Evolutionary conservation across 73 alveolate species (phyloP).

Genomic region (Tetrahymena malaccensis): DNA sequence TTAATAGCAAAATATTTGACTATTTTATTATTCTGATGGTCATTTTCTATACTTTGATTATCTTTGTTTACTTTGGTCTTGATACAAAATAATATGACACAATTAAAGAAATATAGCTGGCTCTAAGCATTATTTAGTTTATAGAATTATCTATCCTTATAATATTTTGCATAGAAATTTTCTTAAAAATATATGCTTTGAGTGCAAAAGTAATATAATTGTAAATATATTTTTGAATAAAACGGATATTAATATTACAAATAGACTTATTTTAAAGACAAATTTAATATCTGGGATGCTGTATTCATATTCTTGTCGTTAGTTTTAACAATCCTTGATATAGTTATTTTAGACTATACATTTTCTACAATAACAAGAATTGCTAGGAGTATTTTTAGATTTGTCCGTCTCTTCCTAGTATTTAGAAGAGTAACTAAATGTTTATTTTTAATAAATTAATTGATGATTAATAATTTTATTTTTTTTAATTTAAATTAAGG

Average conservation of each 20-base stretch:
- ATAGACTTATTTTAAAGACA: conserved; percentile 10
- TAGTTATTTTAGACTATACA: background rate
- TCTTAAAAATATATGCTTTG: background rate
- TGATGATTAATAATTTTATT: background rate
- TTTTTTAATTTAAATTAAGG: background rate
- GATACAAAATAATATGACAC: background rate
- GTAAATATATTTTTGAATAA: background rate
- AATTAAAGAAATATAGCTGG: background rate
- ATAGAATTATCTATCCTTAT: background rate
- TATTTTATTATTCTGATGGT: background rate
- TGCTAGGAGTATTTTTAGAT: conserved; percentile 28
- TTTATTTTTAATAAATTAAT: background rate
- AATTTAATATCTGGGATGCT: conserved; percentile 12
- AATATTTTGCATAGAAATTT: background rate
- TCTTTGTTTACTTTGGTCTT: background rate
- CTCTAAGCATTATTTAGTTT: background rate
- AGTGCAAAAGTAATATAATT: background rate
- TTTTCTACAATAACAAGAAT: conserved; percentile 14
- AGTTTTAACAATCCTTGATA: conserved; percentile 13
- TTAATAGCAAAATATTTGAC: background rate
- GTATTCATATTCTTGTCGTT: conserved; percentile 13
- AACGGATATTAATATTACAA: background rate
- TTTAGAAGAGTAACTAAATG: conserved; percentile 8
- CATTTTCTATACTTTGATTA: background rate
- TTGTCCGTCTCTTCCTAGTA: conserved; percentile 26